phyloP scores from a whole-genome alignment of 139 green algal genomes.

The Diplosphaera chodatii region DNA sequence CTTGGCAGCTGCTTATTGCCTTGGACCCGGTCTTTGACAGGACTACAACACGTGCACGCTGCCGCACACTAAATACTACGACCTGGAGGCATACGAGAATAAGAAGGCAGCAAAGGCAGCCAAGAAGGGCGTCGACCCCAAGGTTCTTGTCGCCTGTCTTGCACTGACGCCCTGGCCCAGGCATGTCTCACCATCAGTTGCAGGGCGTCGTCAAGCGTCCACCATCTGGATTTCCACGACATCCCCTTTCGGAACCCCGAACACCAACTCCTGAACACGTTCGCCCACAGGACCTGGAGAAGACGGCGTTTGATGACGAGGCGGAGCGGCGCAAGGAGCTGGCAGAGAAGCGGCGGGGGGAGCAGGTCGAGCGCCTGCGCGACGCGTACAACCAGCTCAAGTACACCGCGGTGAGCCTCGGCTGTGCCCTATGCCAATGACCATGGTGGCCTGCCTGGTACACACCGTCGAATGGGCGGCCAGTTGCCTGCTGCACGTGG shows the following conservation, averaged over 20 bases:
- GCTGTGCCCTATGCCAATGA: too few relatives aligned
- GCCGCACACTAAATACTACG: constrained; percentile 74
- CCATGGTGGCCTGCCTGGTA: too few relatives aligned
- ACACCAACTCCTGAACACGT: neutral
- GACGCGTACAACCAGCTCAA: constrained; percentile 71
- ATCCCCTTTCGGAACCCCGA: too few relatives aligned
- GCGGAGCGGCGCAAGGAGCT: constrained; percentile 46
- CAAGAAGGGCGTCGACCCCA: constrained; percentile 21
- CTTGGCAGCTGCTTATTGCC: too few relatives aligned
- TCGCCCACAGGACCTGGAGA: constrained; percentile 8
- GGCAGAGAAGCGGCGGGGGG: constrained; percentile 33
- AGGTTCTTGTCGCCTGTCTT: neutral
- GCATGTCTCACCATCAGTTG: too few relatives aligned
- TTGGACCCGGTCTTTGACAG: neutral
- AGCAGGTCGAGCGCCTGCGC: constrained; percentile 44
- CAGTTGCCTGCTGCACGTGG: too few relatives aligned
- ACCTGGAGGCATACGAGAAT: constrained; percentile 65
- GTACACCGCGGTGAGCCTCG: constrained; percentile 15
- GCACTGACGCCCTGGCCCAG: neutral
- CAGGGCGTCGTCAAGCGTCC: too few relatives aligned
- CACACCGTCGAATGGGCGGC: too few relatives aligned
- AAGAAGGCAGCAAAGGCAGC: constrained; percentile 36
- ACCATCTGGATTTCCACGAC: too few relatives aligned
- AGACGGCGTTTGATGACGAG: constrained; percentile 59
- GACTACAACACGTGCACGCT: constrained; percentile 64